Conservation (phyloP, 2,329 filamentous ascomycete species). For the Erysiphe pisi region DNA sequence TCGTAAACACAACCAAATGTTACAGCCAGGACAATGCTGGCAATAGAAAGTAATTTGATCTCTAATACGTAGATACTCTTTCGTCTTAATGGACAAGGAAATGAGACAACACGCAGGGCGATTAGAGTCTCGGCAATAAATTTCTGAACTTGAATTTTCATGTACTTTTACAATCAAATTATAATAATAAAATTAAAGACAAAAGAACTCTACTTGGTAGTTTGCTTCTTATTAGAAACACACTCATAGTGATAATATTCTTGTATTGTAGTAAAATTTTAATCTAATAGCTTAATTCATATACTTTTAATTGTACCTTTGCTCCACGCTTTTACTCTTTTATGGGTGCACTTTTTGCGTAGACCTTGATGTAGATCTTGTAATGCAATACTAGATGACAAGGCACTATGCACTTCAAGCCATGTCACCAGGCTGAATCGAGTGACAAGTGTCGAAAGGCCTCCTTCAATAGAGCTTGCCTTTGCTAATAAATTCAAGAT, state of each 20-base stretch:
- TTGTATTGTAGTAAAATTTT: background rate
- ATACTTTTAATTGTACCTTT: slow-evolving; percentile 34
- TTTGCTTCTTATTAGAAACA: no score
- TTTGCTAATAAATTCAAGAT: slow-evolving; percentile 54
- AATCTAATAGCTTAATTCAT: background rate
- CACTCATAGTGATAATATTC: background rate
- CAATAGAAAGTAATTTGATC: background rate
- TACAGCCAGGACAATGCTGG: background rate
- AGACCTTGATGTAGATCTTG: slow-evolving; percentile 48
- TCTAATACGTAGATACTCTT: background rate
- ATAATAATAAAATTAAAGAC: no score
- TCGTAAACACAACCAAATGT: background rate
- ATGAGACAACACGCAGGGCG: background rate
- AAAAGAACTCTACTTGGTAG: no score
- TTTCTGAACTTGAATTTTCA: background rate
- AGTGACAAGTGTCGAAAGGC: slow-evolving; percentile 70
- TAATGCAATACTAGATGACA: slow-evolving; percentile 42
- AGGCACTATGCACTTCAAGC: slow-evolving; percentile 52
- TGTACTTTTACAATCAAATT: no score
- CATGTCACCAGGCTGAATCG: slow-evolving; percentile 64
- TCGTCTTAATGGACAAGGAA: background rate
- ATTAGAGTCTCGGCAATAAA: background rate
- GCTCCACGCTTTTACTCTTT: slow-evolving; percentile 58
- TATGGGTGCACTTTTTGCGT: slow-evolving; percentile 55
- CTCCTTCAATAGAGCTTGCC: slow-evolving; percentile 55